Conservation (phyloP, 768 basidiomycete species). For the Sistotremastrum niveocremeum region DNA sequence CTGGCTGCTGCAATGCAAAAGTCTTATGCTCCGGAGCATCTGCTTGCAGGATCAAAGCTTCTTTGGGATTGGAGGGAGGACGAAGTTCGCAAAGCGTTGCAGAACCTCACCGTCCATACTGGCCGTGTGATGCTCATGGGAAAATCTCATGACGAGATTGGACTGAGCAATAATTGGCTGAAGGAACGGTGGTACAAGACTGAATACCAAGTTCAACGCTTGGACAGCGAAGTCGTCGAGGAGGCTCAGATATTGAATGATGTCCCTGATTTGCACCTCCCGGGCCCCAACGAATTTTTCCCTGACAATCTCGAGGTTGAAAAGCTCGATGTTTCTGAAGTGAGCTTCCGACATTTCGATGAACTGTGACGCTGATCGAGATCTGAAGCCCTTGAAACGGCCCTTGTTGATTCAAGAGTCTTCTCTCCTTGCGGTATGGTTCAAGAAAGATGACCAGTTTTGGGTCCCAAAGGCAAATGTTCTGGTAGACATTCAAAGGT, state of each 20-base stretch:
- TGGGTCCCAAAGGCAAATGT: constrained; percentile 38
- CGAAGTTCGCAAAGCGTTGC: constrained; percentile 18
- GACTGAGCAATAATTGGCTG: constrained; percentile 13
- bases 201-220: constrained; percentile 25
- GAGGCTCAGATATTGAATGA: constrained; percentile 12
- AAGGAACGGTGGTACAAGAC: constrained; percentile 41
- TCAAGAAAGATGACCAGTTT: constrained; percentile 47
- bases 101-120: constrained; percentile 5
- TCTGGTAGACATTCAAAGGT: constrained; percentile 24
- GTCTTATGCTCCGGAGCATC: constrained; percentile 28
- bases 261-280: constrained; percentile 24
- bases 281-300: constrained; percentile 37
- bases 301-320: constrained; percentile 32
- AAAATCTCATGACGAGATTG: constrained; percentile 19
- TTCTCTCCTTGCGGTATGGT: constrained; percentile 28
- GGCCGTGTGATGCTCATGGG: constrained; percentile 26
- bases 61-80: constrained; percentile 23
- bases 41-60: constrained; percentile 24
- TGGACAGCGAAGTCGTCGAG: constrained; percentile 20
- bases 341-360: not conserved
- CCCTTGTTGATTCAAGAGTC: constrained; percentile 27
- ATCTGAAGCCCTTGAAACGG: constrained; percentile 20
- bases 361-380: not conserved
- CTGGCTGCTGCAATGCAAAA: constrained; percentile 23
- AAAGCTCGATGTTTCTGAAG: constrained; percentile 20